Base-by-base conservation (phyloP, 805 yeast genomes). In the Wickerhamomyces rabaulensis region DNA sequence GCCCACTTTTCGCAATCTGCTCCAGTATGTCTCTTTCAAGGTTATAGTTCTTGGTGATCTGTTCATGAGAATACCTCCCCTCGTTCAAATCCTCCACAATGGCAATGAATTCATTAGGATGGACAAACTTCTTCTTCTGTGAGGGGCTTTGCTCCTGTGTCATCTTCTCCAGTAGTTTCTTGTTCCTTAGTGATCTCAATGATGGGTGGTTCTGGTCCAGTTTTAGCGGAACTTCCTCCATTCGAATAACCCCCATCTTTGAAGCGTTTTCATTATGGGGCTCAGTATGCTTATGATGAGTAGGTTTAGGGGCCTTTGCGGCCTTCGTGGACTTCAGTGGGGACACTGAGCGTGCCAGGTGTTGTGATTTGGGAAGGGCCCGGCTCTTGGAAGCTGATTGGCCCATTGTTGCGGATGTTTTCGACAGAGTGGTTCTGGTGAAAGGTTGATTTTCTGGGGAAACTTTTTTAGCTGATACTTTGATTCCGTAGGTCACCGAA, bases 161-260 rank as follows among this genome's bases (percentile, higher is more conserved):
- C 22, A 47, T 23, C 39, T 48, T 48, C 17, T 57, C 61, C 15
- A 55, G 33, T 2, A 20, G 16, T 3, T 45, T 20, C 5, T 48
- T 50, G 40, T 57, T 57, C 35, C 52, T 39, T 12, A 57, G 46
- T 8, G 51, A 46, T 17, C 39, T 45, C 12, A 57, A 31, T 4
- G 58, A 50, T 2, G 61, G 54, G 42, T 56, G 52, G 36, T 47
- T 50, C 22, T 49, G 44, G 39, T 55, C 58, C 15, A 55, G 43
- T 21, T 47, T 41, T 33, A 51, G 3, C 2, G 60, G 60, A 9
- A 52, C 29, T 40, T 54, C 59, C 16, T 50, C 52, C 6, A 49
- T 49, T 20, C 43, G 41, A 15, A 54, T 39, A 9, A 43, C 37
- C 3, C 45, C 53, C 54, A 50, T 61, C 62, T 44, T 41, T 8